Base-by-base conservation (phyloP, 768 basidiomycete genomes). In the Lyophyllum shimeji region DNA sequence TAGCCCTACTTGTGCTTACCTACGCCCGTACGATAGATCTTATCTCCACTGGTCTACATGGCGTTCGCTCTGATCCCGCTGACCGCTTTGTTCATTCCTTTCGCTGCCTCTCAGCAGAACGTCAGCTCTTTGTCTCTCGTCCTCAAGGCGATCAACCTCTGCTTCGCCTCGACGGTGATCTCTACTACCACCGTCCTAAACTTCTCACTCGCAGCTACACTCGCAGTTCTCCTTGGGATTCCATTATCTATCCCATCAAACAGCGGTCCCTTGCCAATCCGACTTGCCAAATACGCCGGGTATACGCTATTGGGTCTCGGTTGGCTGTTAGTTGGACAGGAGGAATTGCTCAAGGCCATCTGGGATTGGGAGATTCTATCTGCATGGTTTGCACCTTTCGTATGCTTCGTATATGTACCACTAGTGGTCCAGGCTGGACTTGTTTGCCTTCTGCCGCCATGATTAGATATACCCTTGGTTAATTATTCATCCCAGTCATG, bases 151-250 rank as follows among this genome's bases (percentile, higher is more conserved):
- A 74, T 93, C 57, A 89, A 89, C 62, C 82, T 95, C 24, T 91
- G 95, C 68, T 71, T 90, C 45, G 83, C 92, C 21, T 96, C 96
- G 2, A 89, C 90, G 1, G 80, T 94, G 48, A 89, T 97, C 59
- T 94, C 82, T 12, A 84, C 92, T 34, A 86, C 85, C 25, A 88
- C 93, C 15, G 86, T 97, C 56, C 84, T 97, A 68, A 97, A 98
- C 70, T 96, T 96, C 71, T 93, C 92, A 7, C 85, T 98, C 18
- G 91, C 95, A 0, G 84, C 87, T 20, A 67, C 79, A 20, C 77
- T 96, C 17, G 83, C 89, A 0, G 67, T 89, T 24, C 63, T 82
- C 8, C 77, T 93, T 17, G 84, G 86, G 7, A 40, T 87, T 9
- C 89, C 92, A 0, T 77, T 93, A n/a, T 71, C 82, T 21, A 53